phyloP scores from a whole-genome alignment of 176 grass and related monocot species.

The Musa schizocarpa region DNA sequence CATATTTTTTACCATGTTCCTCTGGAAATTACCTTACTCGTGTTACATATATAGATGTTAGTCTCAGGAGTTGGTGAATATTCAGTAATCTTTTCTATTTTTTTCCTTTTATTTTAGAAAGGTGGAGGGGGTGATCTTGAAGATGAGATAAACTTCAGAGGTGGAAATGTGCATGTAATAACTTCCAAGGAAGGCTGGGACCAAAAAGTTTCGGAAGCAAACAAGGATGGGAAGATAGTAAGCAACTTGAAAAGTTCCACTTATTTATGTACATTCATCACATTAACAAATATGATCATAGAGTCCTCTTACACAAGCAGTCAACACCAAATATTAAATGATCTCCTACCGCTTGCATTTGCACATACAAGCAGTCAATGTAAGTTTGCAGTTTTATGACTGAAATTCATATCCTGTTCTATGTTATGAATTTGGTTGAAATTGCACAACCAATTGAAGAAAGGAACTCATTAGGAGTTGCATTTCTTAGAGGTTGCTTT shows the following conservation, averaged over 20 bases:
- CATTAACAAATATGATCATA: background rate
- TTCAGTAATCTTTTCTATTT: background rate
- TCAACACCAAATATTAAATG: background rate
- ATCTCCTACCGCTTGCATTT: background rate
- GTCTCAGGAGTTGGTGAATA: background rate
- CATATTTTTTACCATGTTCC: background rate
- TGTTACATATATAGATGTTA: too few relatives aligned
- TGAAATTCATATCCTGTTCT: too few relatives aligned
- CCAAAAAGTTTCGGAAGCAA: constrained; percentile 73
- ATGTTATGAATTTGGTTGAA: too few relatives aligned
- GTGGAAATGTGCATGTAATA: constrained; percentile 79
- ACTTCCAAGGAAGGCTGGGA: constrained; percentile 80
- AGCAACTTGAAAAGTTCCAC: constrained; percentile 20
- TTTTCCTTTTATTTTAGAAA: constrained; percentile 28
- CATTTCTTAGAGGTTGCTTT: too few relatives aligned
- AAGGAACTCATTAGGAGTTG: too few relatives aligned
- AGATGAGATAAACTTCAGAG: constrained; percentile 65
- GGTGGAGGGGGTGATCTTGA: constrained; percentile 27
- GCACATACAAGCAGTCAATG: too few relatives aligned
- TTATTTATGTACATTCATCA: background rate
- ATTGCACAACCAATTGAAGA: too few relatives aligned
- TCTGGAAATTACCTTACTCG: background rate
- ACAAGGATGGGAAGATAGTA: constrained; percentile 82
- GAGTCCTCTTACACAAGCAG: too few relatives aligned
- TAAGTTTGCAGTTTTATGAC: too few relatives aligned